Evolutionary conservation across 2,329 filamentous ascomycete species (phyloP).

Genomic region (Bipolaris bicolor): DNA sequence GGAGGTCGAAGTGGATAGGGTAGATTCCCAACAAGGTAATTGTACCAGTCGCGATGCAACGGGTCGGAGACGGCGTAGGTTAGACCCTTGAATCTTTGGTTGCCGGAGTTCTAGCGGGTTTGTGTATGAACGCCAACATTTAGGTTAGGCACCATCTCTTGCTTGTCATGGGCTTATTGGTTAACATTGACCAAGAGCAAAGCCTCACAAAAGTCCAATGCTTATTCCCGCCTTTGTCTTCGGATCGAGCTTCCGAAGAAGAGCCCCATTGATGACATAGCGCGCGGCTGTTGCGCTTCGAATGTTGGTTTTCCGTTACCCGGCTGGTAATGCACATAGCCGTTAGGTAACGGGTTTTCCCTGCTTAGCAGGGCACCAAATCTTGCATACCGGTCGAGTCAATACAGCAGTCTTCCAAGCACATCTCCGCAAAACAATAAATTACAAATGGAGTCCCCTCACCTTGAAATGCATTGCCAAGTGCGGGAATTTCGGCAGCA

Average conservation of each 20-base stretch:
- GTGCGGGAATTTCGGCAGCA: background rate
- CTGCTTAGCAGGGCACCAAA: background rate
- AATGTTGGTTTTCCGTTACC: background rate
- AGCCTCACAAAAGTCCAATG: background rate
- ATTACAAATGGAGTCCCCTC: background rate
- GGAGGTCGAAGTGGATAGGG: background rate
- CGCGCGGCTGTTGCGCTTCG: background rate
- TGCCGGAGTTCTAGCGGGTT: no score
- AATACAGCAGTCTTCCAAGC: background rate
- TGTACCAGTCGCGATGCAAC: background rate
- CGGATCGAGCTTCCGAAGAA: background rate
- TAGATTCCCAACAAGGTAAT: background rate
- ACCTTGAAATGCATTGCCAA: background rate
- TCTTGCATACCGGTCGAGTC: background rate
- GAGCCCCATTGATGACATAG: background rate
- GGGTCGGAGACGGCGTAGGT: background rate
- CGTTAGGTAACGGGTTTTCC: background rate
- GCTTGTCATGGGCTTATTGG: background rate
- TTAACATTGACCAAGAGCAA: background rate
- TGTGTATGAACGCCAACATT: background rate
- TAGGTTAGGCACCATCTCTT: no score
- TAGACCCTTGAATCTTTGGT: background rate
- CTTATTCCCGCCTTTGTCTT: background rate
- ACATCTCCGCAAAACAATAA: background rate
- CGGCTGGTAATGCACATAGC: background rate